Conservation (phyloP, 352 stramenopile species). For the Aphanomyces invadans region DNA sequence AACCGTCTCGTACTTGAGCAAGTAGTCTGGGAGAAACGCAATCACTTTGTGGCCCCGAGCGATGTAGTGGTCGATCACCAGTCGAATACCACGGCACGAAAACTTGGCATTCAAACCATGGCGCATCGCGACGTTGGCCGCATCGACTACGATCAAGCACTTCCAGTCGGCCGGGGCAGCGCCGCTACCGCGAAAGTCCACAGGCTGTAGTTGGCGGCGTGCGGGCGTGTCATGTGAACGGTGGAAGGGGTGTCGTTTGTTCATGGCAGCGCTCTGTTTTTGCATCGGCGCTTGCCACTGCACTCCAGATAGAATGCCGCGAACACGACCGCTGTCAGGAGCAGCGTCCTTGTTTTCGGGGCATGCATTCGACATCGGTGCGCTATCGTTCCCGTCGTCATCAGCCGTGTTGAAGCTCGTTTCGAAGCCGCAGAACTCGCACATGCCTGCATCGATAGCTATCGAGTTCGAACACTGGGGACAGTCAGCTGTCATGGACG, state of each 20-base stretch:
- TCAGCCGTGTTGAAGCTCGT: no score
- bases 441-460: conserved; percentile 28
- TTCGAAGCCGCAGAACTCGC: conserved; percentile 44
- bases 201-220: background rate
- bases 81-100: conserved; percentile 59
- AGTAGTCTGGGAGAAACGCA: conserved; percentile 79
- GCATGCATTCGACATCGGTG: background rate
- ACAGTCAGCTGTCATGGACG: background rate
- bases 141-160: conserved; percentile 58
- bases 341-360: background rate
- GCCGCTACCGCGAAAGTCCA: conserved; percentile 27
- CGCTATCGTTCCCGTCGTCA: conserved; percentile 4
- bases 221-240: background rate
- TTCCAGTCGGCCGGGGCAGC: conserved; percentile 26
- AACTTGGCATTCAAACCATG: conserved; percentile 69
- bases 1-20: conserved; percentile 50
- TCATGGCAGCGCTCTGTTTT: no score
- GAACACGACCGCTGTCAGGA: background rate
- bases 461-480: conserved; percentile 36
- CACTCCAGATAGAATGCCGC: conserved; percentile 14
- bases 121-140: conserved; percentile 73
- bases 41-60: conserved; percentile 62
- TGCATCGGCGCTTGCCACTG: background rate
- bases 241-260: no score
- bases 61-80: conserved; percentile 68